These are phyloP conservation scores for Ophiostoma australiae DNA, from an alignment of 2,329 filamentous ascomycete genomes.

Conservation along the genomic window DNA sequence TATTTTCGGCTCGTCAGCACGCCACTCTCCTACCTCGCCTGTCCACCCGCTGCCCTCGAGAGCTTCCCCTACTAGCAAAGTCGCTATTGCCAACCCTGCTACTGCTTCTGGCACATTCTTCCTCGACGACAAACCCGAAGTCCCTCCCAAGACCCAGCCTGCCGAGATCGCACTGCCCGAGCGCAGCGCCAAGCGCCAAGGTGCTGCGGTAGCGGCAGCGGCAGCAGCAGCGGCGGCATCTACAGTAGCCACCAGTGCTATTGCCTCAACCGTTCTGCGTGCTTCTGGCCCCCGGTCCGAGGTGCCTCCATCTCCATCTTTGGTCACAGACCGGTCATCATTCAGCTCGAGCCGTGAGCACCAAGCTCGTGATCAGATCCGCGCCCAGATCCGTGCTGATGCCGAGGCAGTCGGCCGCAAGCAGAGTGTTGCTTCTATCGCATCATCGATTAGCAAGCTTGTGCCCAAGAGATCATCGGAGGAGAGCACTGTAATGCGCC, in stretches of 20 bases:
- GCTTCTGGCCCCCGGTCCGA: conserved; percentile 14
- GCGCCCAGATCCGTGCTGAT: conserved; percentile 20
- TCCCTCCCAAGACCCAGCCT: conserved; percentile 32
- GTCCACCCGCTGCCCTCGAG: conserved; percentile 31
- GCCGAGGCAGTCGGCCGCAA: conserved; percentile 31
- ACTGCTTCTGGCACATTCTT: conserved; percentile 34
- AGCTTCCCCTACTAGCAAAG: neutral
- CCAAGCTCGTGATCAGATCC: conserved; percentile 3
- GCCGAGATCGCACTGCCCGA: conserved; percentile 23
- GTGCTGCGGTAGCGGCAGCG: neutral
- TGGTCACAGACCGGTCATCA: neutral
- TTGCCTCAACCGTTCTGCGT: neutral
- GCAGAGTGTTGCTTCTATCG: conserved; percentile 45
- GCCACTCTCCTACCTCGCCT: conserved; percentile 27
- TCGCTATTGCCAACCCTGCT: conserved; percentile 30
- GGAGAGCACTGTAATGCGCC: conserved; percentile 46
- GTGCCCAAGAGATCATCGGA: conserved; percentile 55
- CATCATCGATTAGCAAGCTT: conserved; percentile 47
- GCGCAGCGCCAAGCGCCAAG: conserved; percentile 27
- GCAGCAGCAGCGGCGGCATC: conserved; percentile 7
- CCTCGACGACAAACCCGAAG: conserved; percentile 36
- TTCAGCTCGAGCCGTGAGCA: conserved; percentile 18
- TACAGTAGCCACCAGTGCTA: conserved; percentile 32
- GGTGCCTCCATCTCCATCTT: conserved; percentile 16
- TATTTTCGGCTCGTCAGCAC: conserved; percentile 29